Evolutionary conservation across 306 rosid species (phyloP).

Genomic region (Begonia masoniana): DNA sequence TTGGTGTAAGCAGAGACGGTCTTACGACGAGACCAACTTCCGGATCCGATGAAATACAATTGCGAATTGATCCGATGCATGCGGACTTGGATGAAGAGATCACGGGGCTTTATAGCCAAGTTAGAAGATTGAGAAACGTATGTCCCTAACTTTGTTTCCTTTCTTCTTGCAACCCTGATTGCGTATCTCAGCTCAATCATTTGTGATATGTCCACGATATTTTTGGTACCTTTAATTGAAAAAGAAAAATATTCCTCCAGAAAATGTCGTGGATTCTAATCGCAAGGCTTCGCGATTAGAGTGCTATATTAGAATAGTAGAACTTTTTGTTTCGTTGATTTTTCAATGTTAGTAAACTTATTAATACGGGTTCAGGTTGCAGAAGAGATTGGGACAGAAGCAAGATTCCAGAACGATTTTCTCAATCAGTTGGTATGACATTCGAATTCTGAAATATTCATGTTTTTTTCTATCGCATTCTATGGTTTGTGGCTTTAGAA

Average conservation of each 20-base stretch:
- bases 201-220: too few relatives aligned
- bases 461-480: conserved; percentile 7
- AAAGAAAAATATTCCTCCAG: neutral
- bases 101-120: conserved; percentile 79
- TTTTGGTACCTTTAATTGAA: neutral
- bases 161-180: neutral
- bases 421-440: conserved; percentile 56
- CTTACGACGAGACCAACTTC: conserved; percentile 65
- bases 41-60: conserved; percentile 71
- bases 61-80: conserved; percentile 69
- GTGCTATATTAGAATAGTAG: neutral
- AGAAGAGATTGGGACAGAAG: conserved; percentile 70
- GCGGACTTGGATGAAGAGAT: conserved; percentile 68
- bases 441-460: conserved; percentile 2
- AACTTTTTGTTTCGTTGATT: neutral
- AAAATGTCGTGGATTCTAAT: neutral
- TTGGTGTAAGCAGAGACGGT: conserved; percentile 46
- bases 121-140: conserved; percentile 61
- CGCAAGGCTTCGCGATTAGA: neutral
- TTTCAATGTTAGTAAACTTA: conserved; percentile 4
- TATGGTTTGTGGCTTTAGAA: neutral
- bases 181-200: neutral
- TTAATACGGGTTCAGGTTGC: conserved; percentile 56
- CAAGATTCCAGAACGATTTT: conserved; percentile 50
- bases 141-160: conserved; percentile 1